These are phyloP conservation scores for Myxozyma udenii DNA, from an alignment of 805 yeast genomes.

Conservation along the genomic window DNA sequence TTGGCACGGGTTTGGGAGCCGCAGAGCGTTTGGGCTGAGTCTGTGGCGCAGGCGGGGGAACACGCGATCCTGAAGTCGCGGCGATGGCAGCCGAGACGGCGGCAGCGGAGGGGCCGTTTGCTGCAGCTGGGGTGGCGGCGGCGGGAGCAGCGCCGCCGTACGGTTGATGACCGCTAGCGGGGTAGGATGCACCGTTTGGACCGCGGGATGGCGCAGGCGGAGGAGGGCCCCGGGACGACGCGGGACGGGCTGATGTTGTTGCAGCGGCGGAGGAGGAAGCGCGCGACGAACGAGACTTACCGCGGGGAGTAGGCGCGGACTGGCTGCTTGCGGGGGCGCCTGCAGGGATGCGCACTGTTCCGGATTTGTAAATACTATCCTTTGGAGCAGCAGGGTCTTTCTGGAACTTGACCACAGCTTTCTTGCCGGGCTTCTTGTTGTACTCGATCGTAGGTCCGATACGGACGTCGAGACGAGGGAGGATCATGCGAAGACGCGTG, in stretches of 20 bases:
- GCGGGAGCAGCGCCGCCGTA: constrained; percentile 15
- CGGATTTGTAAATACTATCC: constrained; percentile 81
- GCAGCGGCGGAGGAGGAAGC: constrained; percentile 16
- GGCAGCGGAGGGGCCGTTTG: constrained; percentile 20
- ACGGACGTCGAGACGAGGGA: constrained; percentile 56
- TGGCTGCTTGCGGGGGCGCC: constrained; percentile 73
- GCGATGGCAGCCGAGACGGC: constrained; percentile 34
- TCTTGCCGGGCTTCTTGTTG: constrained; percentile 84
- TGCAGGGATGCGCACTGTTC: constrained; percentile 72
- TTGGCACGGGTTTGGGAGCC: constrained; percentile 13
- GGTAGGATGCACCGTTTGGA: constrained; percentile 1
- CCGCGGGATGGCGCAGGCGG: constrained; percentile 21
- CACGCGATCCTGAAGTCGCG: constrained; percentile 35
- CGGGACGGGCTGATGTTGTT: constrained; percentile 13
- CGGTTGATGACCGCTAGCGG: not conserved
- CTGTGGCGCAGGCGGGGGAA: constrained; percentile 10
- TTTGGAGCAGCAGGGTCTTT: constrained; percentile 63
- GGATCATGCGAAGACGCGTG: constrained; percentile 64
- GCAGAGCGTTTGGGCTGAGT: constrained; percentile 21
- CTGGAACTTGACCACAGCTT: constrained; percentile 68
- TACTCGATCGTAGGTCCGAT: constrained; percentile 74
- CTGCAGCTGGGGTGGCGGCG: constrained; percentile 22
- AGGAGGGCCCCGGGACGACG: constrained; percentile 23
- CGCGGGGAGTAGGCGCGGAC: constrained; percentile 75
- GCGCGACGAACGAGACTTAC: constrained; percentile 39